Evolutionary conservation across 2,329 filamentous ascomycete species (phyloP).

Genomic region (Botrytis pseudocinerea): DNA sequence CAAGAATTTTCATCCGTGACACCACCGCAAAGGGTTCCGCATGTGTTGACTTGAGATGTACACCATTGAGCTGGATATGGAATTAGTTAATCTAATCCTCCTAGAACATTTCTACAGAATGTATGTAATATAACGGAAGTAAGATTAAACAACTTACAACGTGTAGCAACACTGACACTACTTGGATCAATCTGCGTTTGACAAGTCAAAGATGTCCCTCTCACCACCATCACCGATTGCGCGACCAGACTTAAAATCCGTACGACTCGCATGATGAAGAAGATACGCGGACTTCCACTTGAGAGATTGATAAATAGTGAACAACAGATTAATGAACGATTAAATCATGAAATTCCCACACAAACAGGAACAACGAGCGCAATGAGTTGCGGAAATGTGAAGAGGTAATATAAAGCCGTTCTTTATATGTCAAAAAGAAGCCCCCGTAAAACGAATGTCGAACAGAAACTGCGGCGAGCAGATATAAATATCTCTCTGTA

Average conservation of each 20-base stretch:
- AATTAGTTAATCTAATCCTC: not conserved
- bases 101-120: not conserved
- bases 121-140: too few relatives aligned
- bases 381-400: not conserved
- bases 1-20: constrained; percentile 50
- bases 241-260: not conserved
- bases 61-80: constrained; percentile 54
- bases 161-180: not conserved
- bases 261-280: constrained; percentile 2
- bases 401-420: not conserved
- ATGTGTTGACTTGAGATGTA: constrained; percentile 57
- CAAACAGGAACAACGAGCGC: not conserved
- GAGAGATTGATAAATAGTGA: not conserved
- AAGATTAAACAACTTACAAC: not conserved
- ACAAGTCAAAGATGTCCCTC: not conserved
- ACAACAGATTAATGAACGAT: not conserved
- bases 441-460: not conserved
- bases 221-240: constrained; percentile 1
- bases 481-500: not conserved
- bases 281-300: not conserved
- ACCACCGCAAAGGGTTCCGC: constrained; percentile 59
- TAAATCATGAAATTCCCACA: not conserved
- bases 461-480: not conserved
- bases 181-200: not conserved
- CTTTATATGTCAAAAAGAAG: not conserved